phyloP scores from a whole-genome alignment of 495 filamentous ascomycete genomes.

The Viridothelium virens region DNA sequence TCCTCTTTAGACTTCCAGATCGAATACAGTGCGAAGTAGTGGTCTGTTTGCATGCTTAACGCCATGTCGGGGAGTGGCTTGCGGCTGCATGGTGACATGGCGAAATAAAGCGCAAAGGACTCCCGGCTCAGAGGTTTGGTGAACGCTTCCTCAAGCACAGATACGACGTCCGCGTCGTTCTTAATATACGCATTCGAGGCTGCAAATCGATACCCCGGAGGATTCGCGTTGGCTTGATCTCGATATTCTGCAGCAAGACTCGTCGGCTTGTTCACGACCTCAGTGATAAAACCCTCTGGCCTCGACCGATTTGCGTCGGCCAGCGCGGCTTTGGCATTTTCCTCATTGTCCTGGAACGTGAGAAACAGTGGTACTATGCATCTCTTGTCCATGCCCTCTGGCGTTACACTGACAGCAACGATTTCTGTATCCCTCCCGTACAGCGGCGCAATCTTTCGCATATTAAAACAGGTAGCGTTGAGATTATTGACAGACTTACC shows the following conservation, averaged over 20 bases:
- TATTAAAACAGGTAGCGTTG: neutral
- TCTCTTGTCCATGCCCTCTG: conserved; percentile 26
- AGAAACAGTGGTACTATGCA: conserved; percentile 39
- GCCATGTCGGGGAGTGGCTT: conserved; percentile 43
- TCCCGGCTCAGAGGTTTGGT: conserved; percentile 38
- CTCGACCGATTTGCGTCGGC: neutral
- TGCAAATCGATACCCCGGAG: conserved; percentile 39
- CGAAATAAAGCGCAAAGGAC: conserved; percentile 41
- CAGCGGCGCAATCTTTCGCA: conserved; percentile 27
- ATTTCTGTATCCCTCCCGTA: conserved; percentile 41
- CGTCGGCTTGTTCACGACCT: conserved; percentile 28
- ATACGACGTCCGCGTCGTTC: conserved; percentile 38
- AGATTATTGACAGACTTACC: neutral
- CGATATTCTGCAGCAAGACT: conserved; percentile 39
- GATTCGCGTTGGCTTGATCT: conserved; percentile 38
- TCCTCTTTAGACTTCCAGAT: conserved; percentile 44
- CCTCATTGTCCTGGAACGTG: conserved; percentile 35
- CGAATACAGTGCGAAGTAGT: conserved; percentile 48
- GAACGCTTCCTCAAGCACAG: conserved; percentile 40
- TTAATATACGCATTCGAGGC: conserved; percentile 46
- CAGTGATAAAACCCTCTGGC: neutral
- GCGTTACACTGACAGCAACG: conserved; percentile 35
- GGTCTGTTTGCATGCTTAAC: conserved; percentile 44
- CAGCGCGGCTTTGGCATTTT: conserved; percentile 25
- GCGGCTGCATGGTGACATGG: conserved; percentile 42